These are phyloP conservation scores for Podospora didyma DNA, from an alignment of 495 filamentous ascomycete genomes.

Conservation along the genomic window DNA sequence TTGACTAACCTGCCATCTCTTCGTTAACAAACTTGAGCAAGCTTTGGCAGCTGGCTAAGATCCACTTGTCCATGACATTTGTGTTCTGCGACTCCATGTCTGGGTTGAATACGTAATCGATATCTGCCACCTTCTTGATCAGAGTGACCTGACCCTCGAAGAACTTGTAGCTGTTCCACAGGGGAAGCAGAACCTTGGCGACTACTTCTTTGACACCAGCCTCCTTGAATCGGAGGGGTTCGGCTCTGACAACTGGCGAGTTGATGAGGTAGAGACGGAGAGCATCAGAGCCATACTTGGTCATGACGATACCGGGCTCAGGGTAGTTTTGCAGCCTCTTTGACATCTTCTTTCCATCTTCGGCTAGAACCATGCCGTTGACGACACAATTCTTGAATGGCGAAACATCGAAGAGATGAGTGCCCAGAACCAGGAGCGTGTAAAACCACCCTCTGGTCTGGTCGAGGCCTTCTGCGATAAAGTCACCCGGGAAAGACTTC, in stretches of 20 bases:
- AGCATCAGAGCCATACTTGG: conserved; percentile 88
- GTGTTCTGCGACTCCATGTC: conserved; percentile 67
- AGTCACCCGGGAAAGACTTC: conserved; percentile 86
- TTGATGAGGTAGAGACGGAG: conserved; percentile 95
- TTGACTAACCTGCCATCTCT: conserved; percentile 74
- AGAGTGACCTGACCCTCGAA: conserved; percentile 93
- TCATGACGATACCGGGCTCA: conserved; percentile 79
- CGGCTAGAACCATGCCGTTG: conserved; percentile 89
- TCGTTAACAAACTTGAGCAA: conserved; percentile 89
- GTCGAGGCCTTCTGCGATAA: conserved; percentile 91
- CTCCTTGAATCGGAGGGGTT: conserved; percentile 90
- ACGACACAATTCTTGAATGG: conserved; percentile 98
- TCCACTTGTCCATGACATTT: conserved; percentile 98
- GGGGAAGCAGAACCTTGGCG: conserved; percentile 83
- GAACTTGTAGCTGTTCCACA: conserved; percentile 99
- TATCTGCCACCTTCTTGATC: conserved; percentile 79
- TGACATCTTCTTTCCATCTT: conserved; percentile 99
- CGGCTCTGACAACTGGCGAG: conserved; percentile 90
- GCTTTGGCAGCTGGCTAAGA: conserved; percentile 88
- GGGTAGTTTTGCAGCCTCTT: conserved; percentile 98
- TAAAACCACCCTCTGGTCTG: conserved; percentile 93
- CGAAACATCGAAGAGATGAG: conserved; percentile 80
- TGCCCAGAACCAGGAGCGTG: conserved; percentile 84
- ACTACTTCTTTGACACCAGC: conserved; percentile 93
- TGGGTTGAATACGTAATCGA: conserved; percentile 79